Percentiles rank a stretch among this genome's conserved stretches.
phyloP scores from a whole-genome alignment of 2,329 filamentous ascomycete genomes.

The Didymella pinodella region DNA sequence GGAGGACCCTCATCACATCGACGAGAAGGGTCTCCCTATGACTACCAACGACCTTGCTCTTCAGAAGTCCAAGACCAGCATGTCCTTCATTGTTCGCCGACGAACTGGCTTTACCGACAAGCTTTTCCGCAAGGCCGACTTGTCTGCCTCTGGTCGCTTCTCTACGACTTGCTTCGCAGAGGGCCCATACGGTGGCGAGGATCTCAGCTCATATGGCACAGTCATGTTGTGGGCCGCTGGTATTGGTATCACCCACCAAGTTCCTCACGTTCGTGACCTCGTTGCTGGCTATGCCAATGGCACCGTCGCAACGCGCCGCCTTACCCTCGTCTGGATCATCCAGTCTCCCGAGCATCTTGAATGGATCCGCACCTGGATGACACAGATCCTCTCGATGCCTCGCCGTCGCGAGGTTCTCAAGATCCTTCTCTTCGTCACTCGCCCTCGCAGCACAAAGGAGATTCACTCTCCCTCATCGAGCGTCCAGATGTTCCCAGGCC shows the following conservation, averaged over 20 bases:
- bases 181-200: conserved; percentile 85
- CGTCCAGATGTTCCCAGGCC: conserved; percentile 90
- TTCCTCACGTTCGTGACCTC: conserved; percentile 81
- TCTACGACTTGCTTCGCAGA: conserved; percentile 79
- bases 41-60: conserved; percentile 60
- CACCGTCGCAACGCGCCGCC: conserved; percentile 78
- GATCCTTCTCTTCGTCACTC: conserved; percentile 89
- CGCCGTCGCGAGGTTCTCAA: conserved; percentile 81
- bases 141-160: conserved; percentile 62
- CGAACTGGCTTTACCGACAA: conserved; percentile 87
- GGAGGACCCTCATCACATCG: conserved; percentile 45
- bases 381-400: conserved; percentile 80
- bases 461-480: conserved; percentile 78
- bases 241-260: conserved; percentile 93
- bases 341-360: conserved; percentile 88
- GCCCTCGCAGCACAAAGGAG: conserved; percentile 83
- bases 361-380: conserved; percentile 94
- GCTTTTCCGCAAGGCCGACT: conserved; percentile 74
- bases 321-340: conserved; percentile 92
- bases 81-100: conserved; percentile 86
- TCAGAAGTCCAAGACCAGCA: conserved; percentile 60
- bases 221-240: conserved; percentile 89
- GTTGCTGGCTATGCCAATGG: conserved; percentile 66
- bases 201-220: conserved; percentile 90
- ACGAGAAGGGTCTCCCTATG: conserved; percentile 59